Percentiles rank a stretch among this genome's conserved stretches.
Conservation (phyloP, 768 basidiomycete species). For the Lactarius hatsudake region DNA sequence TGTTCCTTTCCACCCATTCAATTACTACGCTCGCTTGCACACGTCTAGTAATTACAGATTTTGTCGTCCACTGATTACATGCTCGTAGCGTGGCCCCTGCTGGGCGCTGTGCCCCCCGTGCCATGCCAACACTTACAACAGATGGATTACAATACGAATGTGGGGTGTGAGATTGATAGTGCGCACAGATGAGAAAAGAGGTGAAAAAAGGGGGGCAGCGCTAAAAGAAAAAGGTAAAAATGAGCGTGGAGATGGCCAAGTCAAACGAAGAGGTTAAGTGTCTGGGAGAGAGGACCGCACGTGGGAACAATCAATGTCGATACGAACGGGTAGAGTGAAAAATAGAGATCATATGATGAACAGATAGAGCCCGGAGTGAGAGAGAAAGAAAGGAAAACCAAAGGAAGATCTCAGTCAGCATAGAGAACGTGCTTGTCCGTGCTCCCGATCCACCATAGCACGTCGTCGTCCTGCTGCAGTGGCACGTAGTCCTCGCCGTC, state of each 20-base stretch:
- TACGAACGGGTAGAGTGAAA: background rate
- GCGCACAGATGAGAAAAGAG: background rate
- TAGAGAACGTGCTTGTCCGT: conserved; percentile 84
- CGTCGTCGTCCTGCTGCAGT: conserved; percentile 58
- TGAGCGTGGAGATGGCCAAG: background rate
- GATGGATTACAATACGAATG: conserved; percentile 25
- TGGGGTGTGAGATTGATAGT: conserved; percentile 19
- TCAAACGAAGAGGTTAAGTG: background rate
- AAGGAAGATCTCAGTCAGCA: conserved; percentile 50
- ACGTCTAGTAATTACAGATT: conserved; percentile 20
- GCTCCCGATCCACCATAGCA: conserved; percentile 70
- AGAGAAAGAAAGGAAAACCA: background rate
- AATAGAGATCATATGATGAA: conserved; percentile 12
- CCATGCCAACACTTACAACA: conserved; percentile 22
- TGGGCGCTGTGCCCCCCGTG: conserved; percentile 7
- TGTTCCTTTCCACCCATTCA: background rate
- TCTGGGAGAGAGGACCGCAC: background rate
- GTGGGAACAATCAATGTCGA: conserved; percentile 13
- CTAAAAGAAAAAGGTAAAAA: background rate
- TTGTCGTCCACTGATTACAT: conserved; percentile 20
- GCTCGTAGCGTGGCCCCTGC: conserved; percentile 16
- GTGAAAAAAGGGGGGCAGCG: conserved; percentile 1
- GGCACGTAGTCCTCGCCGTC: conserved; percentile 63
- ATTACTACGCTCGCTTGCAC: conserved; percentile 11
- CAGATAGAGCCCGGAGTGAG: conserved; percentile 11